Conservation (phyloP, 176 grass and related monocot species). For the Oryza glaberrima region DNA sequence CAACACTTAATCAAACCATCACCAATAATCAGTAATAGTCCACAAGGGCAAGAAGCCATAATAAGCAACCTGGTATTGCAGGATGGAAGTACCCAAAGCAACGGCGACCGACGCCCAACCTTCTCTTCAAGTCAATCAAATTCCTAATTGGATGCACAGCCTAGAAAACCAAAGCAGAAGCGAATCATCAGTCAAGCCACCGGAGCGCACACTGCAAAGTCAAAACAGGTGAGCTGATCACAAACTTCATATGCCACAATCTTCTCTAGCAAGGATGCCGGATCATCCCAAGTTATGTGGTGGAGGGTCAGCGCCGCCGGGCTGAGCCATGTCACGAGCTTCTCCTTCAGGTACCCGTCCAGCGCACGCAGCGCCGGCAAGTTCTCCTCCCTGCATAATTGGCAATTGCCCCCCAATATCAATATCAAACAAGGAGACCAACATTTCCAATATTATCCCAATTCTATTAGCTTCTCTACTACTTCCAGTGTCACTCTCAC, state of each 20-base stretch:
- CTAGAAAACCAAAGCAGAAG: slow-evolving; percentile 42
- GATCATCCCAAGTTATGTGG: slow-evolving; percentile 95
- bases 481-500: slow-evolving; percentile 48
- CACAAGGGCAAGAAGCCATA: not conserved
- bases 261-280: slow-evolving; percentile 93
- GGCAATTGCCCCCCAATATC: slow-evolving; percentile 23
- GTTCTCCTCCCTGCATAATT: slow-evolving; percentile 67
- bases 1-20: not conserved
- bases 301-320: slow-evolving; percentile 84
- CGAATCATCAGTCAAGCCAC: slow-evolving; percentile 22
- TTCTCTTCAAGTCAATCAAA: slow-evolving; percentile 95
- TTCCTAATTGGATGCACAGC: slow-evolving; percentile 96
- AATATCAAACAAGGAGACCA: slow-evolving; percentile 3
- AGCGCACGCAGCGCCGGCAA: slow-evolving; percentile 70
- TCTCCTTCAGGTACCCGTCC: slow-evolving; percentile 95
- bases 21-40: not conserved
- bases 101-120: slow-evolving; percentile 76
- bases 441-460: not conserved
- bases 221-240: not conserved
- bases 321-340: slow-evolving; percentile 95
- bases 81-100: slow-evolving; percentile 99
- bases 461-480: not conserved
- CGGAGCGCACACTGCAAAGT: not conserved
- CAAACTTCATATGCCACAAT: slow-evolving; percentile 91
- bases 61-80: slow-evolving; percentile 77